These are phyloP conservation scores for Xylariaceae sp. DNA, from an alignment of 2,329 filamentous ascomycete genomes.

Conservation along the genomic window DNA sequence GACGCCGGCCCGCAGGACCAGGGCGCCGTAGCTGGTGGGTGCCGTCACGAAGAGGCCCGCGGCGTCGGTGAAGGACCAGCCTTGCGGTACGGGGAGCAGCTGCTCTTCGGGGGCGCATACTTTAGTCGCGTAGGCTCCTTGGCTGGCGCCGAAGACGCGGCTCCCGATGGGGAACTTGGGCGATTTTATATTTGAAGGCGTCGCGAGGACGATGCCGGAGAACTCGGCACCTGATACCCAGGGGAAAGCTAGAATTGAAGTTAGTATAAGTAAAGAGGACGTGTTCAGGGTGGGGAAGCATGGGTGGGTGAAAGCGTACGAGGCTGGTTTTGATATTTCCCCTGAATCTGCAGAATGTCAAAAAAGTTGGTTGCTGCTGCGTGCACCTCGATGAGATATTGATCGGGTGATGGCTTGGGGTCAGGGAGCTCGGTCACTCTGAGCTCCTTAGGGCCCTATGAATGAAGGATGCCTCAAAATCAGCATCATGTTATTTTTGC, in stretches of 20 bases:
- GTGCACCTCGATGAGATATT: constrained; percentile 88
- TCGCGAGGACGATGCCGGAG: constrained; percentile 75
- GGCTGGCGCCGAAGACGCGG: constrained; percentile 83
- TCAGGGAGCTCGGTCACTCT: constrained; percentile 76
- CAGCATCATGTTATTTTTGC: neutral
- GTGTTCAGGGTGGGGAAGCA: no score
- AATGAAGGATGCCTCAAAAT: constrained; percentile 1
- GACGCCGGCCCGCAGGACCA: constrained; percentile 79
- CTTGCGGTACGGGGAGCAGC: constrained; percentile 76
- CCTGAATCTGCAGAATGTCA: constrained; percentile 92
- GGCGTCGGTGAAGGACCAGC: constrained; percentile 85
- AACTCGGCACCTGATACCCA: constrained; percentile 92
- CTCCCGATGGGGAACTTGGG: constrained; percentile 76
- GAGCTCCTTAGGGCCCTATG: constrained; percentile 79
- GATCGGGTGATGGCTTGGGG: constrained; percentile 70
- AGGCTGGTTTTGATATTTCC: constrained; percentile 94
- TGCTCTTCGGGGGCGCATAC: constrained; percentile 70
- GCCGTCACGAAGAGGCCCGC: constrained; percentile 92
- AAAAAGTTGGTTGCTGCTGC: constrained; percentile 95
- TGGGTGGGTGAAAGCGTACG: no score
- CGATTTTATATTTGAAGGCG: constrained; percentile 59
- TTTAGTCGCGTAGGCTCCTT: constrained; percentile 86
- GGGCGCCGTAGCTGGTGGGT: constrained; percentile 84
- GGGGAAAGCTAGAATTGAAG: constrained; percentile 68
- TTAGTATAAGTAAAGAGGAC: constrained; percentile 1